A percentile compares a stretch with the other conserved stretches of the same genome.
Conservation (phyloP, 768 basidiomycete genomes). For the Vararia minispora region DNA sequence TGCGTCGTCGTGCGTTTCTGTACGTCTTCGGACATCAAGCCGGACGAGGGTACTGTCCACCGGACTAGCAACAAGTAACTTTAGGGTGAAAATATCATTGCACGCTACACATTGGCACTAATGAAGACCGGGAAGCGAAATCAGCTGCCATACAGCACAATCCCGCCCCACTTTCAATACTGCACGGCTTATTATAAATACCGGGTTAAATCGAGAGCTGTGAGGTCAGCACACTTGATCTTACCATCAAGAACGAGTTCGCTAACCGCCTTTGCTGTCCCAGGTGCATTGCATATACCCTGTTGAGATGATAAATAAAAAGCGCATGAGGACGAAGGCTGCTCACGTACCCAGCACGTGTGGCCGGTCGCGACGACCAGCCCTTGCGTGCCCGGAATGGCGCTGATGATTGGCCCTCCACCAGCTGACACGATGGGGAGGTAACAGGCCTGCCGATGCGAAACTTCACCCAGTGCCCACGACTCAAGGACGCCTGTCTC, state of each 20-base stretch:
- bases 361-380: conserved; percentile 70
- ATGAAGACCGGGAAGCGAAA: no score
- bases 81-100: no score
- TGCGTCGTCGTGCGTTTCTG: no score
- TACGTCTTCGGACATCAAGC: no score
- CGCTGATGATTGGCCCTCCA: conserved; percentile 66
- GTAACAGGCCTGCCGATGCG: conserved; percentile 63
- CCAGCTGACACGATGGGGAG: conserved; percentile 49
- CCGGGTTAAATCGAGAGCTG: conserved; percentile 24
- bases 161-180: no score
- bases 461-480: conserved; percentile 39
- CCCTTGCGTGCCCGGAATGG: conserved; percentile 42
- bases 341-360: conserved; percentile 59
- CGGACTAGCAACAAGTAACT: no score
- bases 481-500: conserved; percentile 34
- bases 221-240: conserved; percentile 43
- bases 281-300: conserved; percentile 79
- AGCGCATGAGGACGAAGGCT: background rate
- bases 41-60: no score
- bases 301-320: conserved; percentile 17
- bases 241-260: conserved; percentile 64
- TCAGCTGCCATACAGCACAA: no score
- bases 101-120: no score
- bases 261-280: conserved; percentile 63
- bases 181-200: no score